A percentile compares a stretch with the other conserved stretches of the same genome.
These are phyloP conservation scores for Amanita exitialis DNA, from an alignment of 768 basidiomycete genomes.

Conservation along the genomic window DNA sequence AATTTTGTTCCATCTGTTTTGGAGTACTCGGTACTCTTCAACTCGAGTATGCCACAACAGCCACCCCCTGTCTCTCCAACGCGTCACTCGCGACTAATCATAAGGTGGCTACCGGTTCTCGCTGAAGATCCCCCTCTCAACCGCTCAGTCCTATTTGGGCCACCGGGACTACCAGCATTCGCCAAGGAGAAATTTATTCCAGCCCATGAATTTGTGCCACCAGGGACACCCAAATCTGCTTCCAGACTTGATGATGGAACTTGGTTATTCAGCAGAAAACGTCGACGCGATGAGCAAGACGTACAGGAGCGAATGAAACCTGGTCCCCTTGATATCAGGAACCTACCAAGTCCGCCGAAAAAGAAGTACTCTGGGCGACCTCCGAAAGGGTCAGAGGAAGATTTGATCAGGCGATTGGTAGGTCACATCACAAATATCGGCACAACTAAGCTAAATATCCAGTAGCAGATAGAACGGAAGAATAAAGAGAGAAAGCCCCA, in stretches of 20 bases:
- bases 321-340: slow-evolving; percentile 1
- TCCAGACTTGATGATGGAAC: neutral
- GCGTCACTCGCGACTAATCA: neutral
- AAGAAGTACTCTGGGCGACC: neutral
- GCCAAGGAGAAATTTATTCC: neutral
- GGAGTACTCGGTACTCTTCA: neutral
- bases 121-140: neutral
- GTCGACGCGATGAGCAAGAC: neutral
- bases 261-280: neutral
- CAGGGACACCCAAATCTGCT: neutral
- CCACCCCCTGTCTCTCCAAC: neutral
- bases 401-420: slow-evolving; percentile 8
- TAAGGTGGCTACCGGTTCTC: neutral
- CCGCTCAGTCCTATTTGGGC: neutral
- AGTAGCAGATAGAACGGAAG: neutral
- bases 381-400: slow-evolving; percentile 9
- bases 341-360: slow-evolving; percentile 8
- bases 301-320: neutral
- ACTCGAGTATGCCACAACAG: neutral
- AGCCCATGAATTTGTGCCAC: neutral
- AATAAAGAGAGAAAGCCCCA: neutral
- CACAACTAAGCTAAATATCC: neutral
- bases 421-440: neutral
- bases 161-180: neutral
- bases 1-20: neutral